Evolutionary conservation across 768 basidiomycete species (phyloP).

Genomic region (Astraeus odoratus): DNA sequence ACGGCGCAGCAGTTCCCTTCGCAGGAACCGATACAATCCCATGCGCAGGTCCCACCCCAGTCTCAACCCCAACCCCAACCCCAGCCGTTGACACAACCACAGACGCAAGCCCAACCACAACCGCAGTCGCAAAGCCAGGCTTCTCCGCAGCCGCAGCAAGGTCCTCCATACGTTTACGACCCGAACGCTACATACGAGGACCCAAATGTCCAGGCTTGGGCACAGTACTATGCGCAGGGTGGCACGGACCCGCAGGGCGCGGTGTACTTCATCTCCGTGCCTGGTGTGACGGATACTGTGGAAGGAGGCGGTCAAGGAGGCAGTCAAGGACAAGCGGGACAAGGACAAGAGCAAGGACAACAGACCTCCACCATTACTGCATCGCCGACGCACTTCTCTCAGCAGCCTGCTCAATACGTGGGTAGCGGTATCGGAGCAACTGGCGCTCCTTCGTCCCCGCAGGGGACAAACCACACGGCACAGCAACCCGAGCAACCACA

Average conservation of each 20-base stretch:
- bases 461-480: background rate
- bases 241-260: conserved; percentile 67
- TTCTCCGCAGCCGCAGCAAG: conserved; percentile 21
- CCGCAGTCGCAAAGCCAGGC: conserved; percentile 16
- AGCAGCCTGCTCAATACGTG: background rate
- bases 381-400: background rate
- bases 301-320: conserved; percentile 5
- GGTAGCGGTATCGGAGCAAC: background rate
- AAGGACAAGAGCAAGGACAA: background rate
- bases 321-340: background rate
- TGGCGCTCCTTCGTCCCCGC: background rate
- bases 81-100: conserved; percentile 30
- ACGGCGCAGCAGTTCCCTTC: conserved; percentile 3
- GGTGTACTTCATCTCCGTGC: conserved; percentile 76
- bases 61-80: conserved; percentile 14
- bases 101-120: conserved; percentile 26
- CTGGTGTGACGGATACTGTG: conserved; percentile 53
- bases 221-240: conserved; percentile 76
- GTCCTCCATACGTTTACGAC: conserved; percentile 52
- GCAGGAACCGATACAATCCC: background rate
- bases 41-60: conserved; percentile 19
- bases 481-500: background rate
- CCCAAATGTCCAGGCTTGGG: conserved; percentile 82
- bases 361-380: conserved; percentile 2
- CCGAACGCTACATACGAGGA: conserved; percentile 65